A percentile compares a stretch with the other conserved stretches of the same genome.
These are phyloP conservation scores for Boletus barrowsii DNA, from an alignment of 768 basidiomycete genomes.

Conservation along the genomic window DNA sequence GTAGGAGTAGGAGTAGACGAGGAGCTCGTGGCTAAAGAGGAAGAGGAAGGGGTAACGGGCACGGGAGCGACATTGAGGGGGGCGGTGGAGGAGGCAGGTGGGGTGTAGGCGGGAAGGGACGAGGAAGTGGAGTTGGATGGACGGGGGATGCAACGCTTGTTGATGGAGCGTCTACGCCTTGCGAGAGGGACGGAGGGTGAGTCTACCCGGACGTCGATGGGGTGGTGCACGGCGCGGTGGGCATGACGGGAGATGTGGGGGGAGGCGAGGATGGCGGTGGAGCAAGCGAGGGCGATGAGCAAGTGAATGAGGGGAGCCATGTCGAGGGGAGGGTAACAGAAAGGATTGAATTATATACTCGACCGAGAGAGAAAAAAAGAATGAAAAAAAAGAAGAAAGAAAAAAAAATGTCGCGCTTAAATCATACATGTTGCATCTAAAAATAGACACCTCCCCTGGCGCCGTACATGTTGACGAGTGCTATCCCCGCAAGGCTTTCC, in stretches of 20 bases:
- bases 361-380: not conserved
- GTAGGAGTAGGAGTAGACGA: not conserved
- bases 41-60: not conserved
- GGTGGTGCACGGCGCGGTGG: conserved; percentile 14
- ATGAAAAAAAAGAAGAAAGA: not conserved
- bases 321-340: not conserved
- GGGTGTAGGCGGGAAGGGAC: not conserved
- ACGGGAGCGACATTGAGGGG: not conserved
- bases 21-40: not conserved
- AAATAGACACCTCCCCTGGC: conserved; percentile 33
- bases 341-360: conserved; percentile 19
- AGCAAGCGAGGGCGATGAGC: conserved; percentile 41
- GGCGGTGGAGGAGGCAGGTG: not conserved
- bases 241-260: conserved; percentile 36
- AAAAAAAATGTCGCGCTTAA: not conserved
- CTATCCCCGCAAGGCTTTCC: conserved; percentile 55
- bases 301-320: conserved; percentile 39
- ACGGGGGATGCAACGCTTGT: conserved; percentile 25
- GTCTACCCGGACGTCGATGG: not conserved
- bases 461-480: conserved; percentile 84
- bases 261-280: conserved; percentile 33
- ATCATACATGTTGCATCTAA: not conserved
- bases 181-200: not conserved
- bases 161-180: conserved; percentile 26
- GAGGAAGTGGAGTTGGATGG: conserved; percentile 15